Evolutionary conservation across 371 early-diverging fungal species (phyloP), one percentile per base, ranked within the genome.

Genomic region (Mucor circinelloides): DNA sequence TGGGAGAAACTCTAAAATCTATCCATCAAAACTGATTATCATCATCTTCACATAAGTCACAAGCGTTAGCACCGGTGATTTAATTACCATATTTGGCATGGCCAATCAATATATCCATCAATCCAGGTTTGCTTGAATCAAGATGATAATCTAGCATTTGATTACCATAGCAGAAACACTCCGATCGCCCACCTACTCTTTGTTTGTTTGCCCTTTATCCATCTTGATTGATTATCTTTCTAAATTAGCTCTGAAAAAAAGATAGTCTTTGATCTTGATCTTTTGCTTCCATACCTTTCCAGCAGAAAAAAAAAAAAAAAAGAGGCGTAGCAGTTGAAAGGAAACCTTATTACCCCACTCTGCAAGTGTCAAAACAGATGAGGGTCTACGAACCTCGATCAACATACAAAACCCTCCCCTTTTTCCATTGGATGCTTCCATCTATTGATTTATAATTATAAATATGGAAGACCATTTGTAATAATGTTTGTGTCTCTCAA

Each of bases 41-140:
- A 63, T 44, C 32, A 63, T 63, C 63, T 63, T 63, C 63, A 54
- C 63, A 63, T 50, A 63, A n/a, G 63, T 63, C 63, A 63, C 63
- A 54, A 15, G 23, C 32, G 23, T 12, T 54, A 36, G 31, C 21
- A 27, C 31, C 27, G 21, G 63, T 52, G 48, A 54, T 52, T 52
- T 7, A 38, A 63, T 38, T 63, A 15, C 63, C 54, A 32, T 27
- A 50, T 54, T 19, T 54, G 55, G 40, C 34, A 34, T 36, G 50
- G 31, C 44, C 48, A 48, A 62, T 62, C 12, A 50, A 4, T 5
- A 2, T 13, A 19, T n/a, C 10, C 9, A 42, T 60, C 25, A 15
- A 28, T 8, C 46, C 27, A 28, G 17, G 60, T 44, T 60, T 60
- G 42, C 60, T 58, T 58, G 58, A 58, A 56, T 56, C 0, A 4